Base-by-base conservation (phyloP, 768 basidiomycete species). In the Calocera cornea region DNA sequence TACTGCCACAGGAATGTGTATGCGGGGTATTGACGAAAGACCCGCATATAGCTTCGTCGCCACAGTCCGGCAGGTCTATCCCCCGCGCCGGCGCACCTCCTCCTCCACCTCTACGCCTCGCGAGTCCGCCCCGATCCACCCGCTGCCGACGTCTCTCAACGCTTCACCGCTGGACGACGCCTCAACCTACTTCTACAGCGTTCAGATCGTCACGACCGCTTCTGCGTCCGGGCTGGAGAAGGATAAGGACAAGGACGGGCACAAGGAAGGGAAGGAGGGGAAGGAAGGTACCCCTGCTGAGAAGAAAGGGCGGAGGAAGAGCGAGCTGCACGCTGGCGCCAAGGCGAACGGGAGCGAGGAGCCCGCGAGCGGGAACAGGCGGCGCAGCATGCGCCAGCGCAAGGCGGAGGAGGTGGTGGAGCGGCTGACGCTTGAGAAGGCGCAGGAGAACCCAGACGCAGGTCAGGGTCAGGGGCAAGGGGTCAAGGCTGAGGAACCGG, bases 171-270 rank as follows among this genome's bases (percentile, higher is more conserved):
- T 80, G 34, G 95, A 98, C 76, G 87, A 92, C 73, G 91, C 95
- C 0, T 79, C 82, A 64, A 81, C 84, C 65, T 98, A 98, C 78
- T 83, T 83, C 72, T 98, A 98, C 78, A 89, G 88, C 78, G 87
- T 93, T 24, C 87, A 91, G 71, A 83, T 98, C 63, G 82, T 92
- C 44, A 33, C 27, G 7, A 16, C 27, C 31, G 54, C 54, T 33
- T 29, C 54, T 11, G 31, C 27, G 11, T 29, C 54, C 14, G 54
- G 54, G 10, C 27, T 60, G 2, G 54, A 60, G 54, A 60, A 60
- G 54, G 54, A 60, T 27, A 47, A 47, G 24, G 40, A 19, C 10
- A 19, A 41, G 40, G 19, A 41, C 14, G 54, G 54, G 10, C 27
- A 29, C 24, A 27, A 60, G 54, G 31, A 60, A 27, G 54, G 31